These are phyloP conservation scores for Trichoderma pleuroti DNA, from an alignment of 2,329 filamentous ascomycete species.

Conservation along the genomic window DNA sequence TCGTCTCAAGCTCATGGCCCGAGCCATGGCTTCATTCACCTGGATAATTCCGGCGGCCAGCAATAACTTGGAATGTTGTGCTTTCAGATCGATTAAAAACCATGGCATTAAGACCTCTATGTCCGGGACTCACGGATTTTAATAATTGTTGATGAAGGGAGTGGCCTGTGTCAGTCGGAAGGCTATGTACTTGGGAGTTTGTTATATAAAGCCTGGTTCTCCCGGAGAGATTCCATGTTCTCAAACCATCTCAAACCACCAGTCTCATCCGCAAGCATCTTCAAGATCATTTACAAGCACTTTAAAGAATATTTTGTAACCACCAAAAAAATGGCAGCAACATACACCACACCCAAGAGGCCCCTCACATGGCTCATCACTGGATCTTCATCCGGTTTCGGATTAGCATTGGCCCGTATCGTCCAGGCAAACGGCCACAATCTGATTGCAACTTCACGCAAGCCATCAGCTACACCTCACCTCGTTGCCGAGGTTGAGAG, in stretches of 20 bases:
- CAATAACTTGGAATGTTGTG: neutral
- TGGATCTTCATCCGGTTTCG: slow-evolving; percentile 6
- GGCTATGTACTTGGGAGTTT: neutral
- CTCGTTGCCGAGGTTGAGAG: neutral
- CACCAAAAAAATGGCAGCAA: neutral
- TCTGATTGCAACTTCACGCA: neutral
- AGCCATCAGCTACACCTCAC: neutral
- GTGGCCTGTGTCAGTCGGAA: neutral
- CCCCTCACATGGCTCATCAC: slow-evolving; percentile 8
- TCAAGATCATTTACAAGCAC: neutral
- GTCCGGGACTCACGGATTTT: neutral
- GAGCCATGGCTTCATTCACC: neutral
- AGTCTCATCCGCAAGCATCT: neutral
- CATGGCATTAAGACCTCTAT: neutral
- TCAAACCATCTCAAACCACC: neutral
- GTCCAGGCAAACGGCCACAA: slow-evolving; percentile 9
- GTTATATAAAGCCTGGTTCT: neutral
- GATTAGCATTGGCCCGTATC: neutral
- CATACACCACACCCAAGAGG: neutral
- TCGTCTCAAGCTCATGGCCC: neutral
- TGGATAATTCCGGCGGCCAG: neutral
- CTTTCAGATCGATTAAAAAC: neutral
- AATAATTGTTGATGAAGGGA: rapidly evolving
- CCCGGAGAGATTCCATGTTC: neutral
- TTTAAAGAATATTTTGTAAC: neutral